Evolutionary conservation across 2,329 filamentous ascomycete genomes (phyloP).

Genomic region (Sclerotiophoma versabilis): DNA sequence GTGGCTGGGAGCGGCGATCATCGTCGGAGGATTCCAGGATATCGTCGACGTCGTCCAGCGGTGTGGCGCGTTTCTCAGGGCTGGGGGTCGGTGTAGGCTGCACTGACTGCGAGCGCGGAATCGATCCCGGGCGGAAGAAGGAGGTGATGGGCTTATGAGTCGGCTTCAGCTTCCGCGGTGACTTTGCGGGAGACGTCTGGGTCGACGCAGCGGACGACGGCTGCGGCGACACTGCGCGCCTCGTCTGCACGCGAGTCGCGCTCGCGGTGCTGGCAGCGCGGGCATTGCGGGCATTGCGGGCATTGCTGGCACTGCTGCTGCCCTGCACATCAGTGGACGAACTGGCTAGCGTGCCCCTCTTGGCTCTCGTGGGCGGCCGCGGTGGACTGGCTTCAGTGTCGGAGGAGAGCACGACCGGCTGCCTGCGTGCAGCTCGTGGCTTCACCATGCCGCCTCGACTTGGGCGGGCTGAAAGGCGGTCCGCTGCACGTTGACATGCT

Average conservation of each 20-base stretch:
- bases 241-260: constrained; percentile 27
- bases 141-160: constrained; percentile 55
- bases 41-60: constrained; percentile 43
- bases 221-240: constrained; percentile 32
- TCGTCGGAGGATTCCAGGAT: constrained; percentile 49
- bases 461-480: constrained; percentile 22
- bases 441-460: constrained; percentile 48
- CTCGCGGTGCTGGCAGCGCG: no score
- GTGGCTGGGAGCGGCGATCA: constrained; percentile 29
- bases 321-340: constrained; percentile 24
- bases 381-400: constrained; percentile 43
- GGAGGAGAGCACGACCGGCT: constrained; percentile 47
- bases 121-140: constrained; percentile 57
- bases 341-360: constrained; percentile 38
- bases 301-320: constrained; percentile 25
- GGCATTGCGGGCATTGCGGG: no score
- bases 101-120: constrained; percentile 49
- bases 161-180: constrained; percentile 47
- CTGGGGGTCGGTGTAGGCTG: constrained; percentile 50
- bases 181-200: constrained; percentile 41
- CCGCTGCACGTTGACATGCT: constrained; percentile 41
- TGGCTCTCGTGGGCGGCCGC: constrained; percentile 42
- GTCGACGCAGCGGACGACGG: constrained; percentile 19
- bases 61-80: constrained; percentile 45
- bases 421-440: constrained; percentile 47